phyloP scores from a whole-genome alignment of 805 yeast species.

The Jamesozyma gamospora region DNA sequence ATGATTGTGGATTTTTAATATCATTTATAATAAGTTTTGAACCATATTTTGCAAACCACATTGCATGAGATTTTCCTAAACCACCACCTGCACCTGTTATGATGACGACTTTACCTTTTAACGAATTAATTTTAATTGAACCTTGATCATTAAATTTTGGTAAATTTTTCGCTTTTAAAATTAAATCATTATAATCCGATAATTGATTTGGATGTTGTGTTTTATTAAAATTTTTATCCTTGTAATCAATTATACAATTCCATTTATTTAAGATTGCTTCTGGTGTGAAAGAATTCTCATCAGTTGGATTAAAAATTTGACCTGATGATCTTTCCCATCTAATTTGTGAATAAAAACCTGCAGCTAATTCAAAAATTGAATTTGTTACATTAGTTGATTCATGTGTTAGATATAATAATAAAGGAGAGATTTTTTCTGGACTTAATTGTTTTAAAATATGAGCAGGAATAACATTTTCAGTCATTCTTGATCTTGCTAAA shows the following conservation, averaged over 20 bases:
- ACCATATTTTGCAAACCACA: slow-evolving; percentile 77
- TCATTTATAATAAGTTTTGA: slow-evolving; percentile 94
- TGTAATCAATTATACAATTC: slow-evolving; percentile 53
- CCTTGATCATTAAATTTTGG: slow-evolving; percentile 51
- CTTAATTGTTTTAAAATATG: slow-evolving; percentile 68
- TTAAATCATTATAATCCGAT: slow-evolving; percentile 58
- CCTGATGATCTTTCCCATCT: slow-evolving; percentile 95
- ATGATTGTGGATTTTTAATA: slow-evolving; percentile 60
- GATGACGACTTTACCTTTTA: slow-evolving; percentile 77
- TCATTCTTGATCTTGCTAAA: slow-evolving; percentile 92
- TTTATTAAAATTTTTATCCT: slow-evolving; percentile 43
- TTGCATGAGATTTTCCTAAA: slow-evolving; percentile 83
- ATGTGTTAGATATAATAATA: slow-evolving; percentile 72
- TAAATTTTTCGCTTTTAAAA: slow-evolving; percentile 40
- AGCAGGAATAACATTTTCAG: slow-evolving; percentile 80
- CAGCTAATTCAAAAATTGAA: slow-evolving; percentile 84
- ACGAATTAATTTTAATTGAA: slow-evolving; percentile 38
- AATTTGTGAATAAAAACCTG: slow-evolving; percentile 83
- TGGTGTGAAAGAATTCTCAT: slow-evolving; percentile 59
- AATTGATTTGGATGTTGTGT: slow-evolving; percentile 61
- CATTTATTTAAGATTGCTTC: slow-evolving; percentile 68
- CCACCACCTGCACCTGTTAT: slow-evolving; percentile 96
- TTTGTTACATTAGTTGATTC: slow-evolving; percentile 55
- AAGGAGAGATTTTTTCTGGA: slow-evolving; percentile 88
- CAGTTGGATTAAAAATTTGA: slow-evolving; percentile 62